Evolutionary conservation across 2,329 filamentous ascomycete species (phyloP).

Genomic region (Aschersonia sp.): DNA sequence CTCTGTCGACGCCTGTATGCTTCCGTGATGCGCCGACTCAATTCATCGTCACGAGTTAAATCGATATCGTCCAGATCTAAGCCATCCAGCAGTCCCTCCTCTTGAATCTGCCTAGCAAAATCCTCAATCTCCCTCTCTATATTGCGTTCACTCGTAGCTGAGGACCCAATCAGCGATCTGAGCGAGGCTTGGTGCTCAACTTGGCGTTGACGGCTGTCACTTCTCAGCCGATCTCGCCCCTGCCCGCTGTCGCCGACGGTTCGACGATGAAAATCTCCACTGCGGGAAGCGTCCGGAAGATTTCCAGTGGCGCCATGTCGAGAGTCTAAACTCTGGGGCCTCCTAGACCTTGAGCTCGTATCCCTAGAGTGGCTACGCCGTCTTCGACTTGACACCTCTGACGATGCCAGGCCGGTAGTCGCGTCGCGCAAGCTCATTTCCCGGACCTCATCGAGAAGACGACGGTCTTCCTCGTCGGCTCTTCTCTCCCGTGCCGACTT

Average conservation of each 20-base stretch:
- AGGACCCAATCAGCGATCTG: constrained; percentile 67
- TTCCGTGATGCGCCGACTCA: constrained; percentile 81
- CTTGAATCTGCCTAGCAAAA: constrained; percentile 76
- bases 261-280: constrained; percentile 11
- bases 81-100: constrained; percentile 76
- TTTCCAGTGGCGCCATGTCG: constrained; percentile 13
- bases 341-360: constrained; percentile 14
- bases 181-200: constrained; percentile 85
- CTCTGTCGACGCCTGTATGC: constrained; percentile 68
- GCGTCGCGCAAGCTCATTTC: constrained; percentile 59
- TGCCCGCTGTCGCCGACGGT: constrained; percentile 23
- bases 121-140: constrained; percentile 83
- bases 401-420: constrained; percentile 28
- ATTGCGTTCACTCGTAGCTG: constrained; percentile 61
- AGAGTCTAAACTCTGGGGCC: constrained; percentile 15
- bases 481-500: constrained; percentile 38
- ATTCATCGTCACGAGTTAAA: constrained; percentile 69
- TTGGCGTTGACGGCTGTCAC: constrained; percentile 38
- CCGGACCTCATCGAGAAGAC: constrained; percentile 56
- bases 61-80: constrained; percentile 82
- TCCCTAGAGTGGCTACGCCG: constrained; percentile 21
- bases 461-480: constrained; percentile 50
- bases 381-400: constrained; percentile 14
- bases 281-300: constrained; percentile 9
- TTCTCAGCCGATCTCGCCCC: constrained; percentile 18